Conservation (phyloP, 208 protist species). For the Wallacemonas sp. region DNA sequence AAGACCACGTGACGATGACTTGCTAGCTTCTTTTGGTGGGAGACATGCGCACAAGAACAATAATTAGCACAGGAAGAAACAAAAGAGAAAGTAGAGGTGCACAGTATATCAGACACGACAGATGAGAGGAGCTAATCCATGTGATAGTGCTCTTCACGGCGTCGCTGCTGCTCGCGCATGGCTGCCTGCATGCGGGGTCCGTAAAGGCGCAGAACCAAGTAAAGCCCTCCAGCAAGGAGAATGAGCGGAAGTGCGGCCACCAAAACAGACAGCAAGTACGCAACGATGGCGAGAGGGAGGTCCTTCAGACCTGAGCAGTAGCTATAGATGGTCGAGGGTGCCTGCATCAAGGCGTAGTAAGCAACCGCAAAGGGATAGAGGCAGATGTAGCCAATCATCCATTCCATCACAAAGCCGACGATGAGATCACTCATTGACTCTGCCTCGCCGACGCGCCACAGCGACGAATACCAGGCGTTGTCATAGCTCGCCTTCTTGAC, state of each 20-base stretch:
- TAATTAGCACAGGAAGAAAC: no score
- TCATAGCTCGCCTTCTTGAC: constrained; percentile 79
- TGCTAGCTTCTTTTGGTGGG: no score
- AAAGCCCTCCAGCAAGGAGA: constrained; percentile 40
- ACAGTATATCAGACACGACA: no score
- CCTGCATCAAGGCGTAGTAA: constrained; percentile 83
- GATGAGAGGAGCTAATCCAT: neutral
- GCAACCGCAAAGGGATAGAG: constrained; percentile 83
- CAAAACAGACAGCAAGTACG: constrained; percentile 55
- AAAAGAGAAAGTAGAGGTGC: no score
- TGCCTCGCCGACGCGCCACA: constrained; percentile 65
- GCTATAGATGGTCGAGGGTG: constrained; percentile 73
- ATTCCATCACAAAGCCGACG: constrained; percentile 76
- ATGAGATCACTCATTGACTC: constrained; percentile 80
- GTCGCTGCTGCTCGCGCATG: constrained; percentile 24
- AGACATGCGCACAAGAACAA: no score
- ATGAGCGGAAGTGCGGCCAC: constrained; percentile 70
- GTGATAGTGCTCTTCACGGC: constrained; percentile 15
- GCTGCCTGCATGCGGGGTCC: constrained; percentile 29
- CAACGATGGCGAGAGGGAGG: constrained; percentile 53
- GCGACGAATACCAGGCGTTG: constrained; percentile 79
- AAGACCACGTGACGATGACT: no score
- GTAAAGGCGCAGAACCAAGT: constrained; percentile 35
- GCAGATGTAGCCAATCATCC: constrained; percentile 74
- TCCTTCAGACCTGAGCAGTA: constrained; percentile 69